phyloP scores from a whole-genome alignment of 805 yeast genomes.

The Blastobotrys parvus region DNA sequence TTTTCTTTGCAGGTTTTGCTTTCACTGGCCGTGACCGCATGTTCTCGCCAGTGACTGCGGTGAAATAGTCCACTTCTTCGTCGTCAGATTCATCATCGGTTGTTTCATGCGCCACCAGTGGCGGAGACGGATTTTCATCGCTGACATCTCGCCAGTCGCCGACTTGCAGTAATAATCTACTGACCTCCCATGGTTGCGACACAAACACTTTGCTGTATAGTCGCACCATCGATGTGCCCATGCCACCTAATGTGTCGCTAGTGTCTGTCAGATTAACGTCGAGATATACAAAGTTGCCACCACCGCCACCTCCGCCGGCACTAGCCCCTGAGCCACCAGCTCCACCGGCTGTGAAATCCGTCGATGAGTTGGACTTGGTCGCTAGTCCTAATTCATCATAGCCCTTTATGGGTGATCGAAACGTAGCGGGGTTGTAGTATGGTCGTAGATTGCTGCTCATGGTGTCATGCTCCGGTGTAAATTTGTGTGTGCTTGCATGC shows the following conservation, averaged over 20 bases:
- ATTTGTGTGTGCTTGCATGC: no score
- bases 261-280: constrained; percentile 16
- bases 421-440: constrained; percentile 59
- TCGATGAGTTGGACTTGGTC: constrained; percentile 8
- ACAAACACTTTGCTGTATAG: constrained; percentile 62
- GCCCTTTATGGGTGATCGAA: constrained; percentile 38
- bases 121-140: no score
- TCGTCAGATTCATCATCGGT: constrained; percentile 29
- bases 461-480: neutral
- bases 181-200: constrained; percentile 84
- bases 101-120: neutral
- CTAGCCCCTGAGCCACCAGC: constrained; percentile 9
- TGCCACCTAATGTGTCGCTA: constrained; percentile 29
- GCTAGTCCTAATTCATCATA: constrained; percentile 15
- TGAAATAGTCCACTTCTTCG: constrained; percentile 39
- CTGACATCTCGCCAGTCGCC: constrained; percentile 37
- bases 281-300: constrained; percentile 19
- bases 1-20: constrained; percentile 2
- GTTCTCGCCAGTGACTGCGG: constrained; percentile 22
- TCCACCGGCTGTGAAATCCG: constrained; percentile 9
- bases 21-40: constrained; percentile 3
- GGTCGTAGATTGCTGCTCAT: constrained; percentile 39
- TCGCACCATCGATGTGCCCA: constrained; percentile 53
- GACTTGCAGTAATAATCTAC: constrained; percentile 69
- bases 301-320: constrained; percentile 10